These are phyloP conservation scores for Yamadazyma takamatsuzukensis DNA, from an alignment of 805 yeast genomes.

Conservation along the genomic window DNA sequence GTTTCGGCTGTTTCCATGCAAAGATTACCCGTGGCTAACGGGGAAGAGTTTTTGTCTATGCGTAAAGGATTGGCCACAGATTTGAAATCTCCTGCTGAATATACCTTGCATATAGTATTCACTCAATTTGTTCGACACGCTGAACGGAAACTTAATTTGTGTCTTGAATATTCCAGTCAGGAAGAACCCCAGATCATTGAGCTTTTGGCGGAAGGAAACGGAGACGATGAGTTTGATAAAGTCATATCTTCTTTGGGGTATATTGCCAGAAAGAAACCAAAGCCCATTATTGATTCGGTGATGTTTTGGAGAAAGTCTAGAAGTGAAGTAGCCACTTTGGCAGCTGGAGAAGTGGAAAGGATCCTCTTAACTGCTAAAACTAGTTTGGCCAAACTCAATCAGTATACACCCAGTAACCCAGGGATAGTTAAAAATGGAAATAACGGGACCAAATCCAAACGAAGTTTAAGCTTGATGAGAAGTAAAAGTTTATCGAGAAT, in stretches of 20 bases:
- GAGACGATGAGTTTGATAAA: slow-evolving; percentile 79
- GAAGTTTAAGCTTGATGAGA: slow-evolving; percentile 40
- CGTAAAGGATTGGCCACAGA: slow-evolving; percentile 47
- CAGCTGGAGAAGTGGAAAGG: slow-evolving; percentile 38
- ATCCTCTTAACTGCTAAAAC: slow-evolving; percentile 24
- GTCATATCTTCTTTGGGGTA: slow-evolving; percentile 84
- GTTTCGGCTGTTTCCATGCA: slow-evolving; percentile 19
- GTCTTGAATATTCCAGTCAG: slow-evolving; percentile 60
- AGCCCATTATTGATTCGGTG: slow-evolving; percentile 94
- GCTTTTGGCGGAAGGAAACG: slow-evolving; percentile 73
- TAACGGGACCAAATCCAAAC: slow-evolving; percentile 22
- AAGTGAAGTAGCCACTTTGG: slow-evolving; percentile 69
- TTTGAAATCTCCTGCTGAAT: slow-evolving; percentile 75
- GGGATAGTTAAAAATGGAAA: slow-evolving; percentile 5
- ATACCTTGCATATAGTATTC: slow-evolving; percentile 89
- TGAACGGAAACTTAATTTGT: slow-evolving; percentile 75
- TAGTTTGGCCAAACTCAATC: slow-evolving; percentile 6
- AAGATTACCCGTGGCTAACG: slow-evolving; percentile 26
- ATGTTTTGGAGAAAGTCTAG: slow-evolving; percentile 98
- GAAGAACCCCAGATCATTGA: slow-evolving; percentile 79
- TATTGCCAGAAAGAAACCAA: slow-evolving; percentile 85
- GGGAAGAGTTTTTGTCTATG: slow-evolving; percentile 29
- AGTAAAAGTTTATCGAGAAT: slow-evolving; percentile 35
- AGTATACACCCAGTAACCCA: slow-evolving; percentile 4
- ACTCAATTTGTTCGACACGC: slow-evolving; percentile 95